Base-by-base conservation (phyloP, 2,329 filamentous ascomycete species). In the Fusarium citri region DNA sequence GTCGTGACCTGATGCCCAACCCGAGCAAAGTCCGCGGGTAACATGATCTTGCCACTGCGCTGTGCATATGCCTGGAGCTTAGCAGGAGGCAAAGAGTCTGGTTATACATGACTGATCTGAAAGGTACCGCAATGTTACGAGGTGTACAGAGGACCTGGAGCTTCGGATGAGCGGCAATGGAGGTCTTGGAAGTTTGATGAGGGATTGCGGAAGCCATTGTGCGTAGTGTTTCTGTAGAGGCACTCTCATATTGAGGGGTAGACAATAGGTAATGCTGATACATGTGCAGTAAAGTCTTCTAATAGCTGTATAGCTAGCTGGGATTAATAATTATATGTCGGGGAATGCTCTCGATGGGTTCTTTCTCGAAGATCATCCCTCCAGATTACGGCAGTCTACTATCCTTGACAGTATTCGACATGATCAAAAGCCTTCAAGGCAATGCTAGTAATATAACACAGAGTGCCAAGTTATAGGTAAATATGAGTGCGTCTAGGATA, bases 21-120 rank as follows among this genome's bases (percentile, higher is more conserved):
- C 55, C 42, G 47, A 43, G 16, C 11, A 34, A 41, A 40, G 11
- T 45, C 54, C 42, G 48, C 20, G 25, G 53, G 47, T 53, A 65
- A 50, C 42, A 65, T 65, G 60, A 51, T 30, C 40, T 30, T 65
- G 41, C 60, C 46, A 47, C 34, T 34, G 26, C 26, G 23, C 15
- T 59, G 46, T 47, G 42, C 41, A 23, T 46, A 31, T 58, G 31
- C 16, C 23, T 28, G 18, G 54, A 47, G 8, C n/a, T 20, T 14
- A n/a, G 30, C 10, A 25, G 30, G 8, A 23, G 30, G 30, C 22
- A 41, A 14, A 7, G 11, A n/a, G 25, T 5, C 49, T 25, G 31
- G 48, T 50, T 25, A 26, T 25, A 25, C 31, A 37, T n/a, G 22
- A 20, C 49, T 42, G 9, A 18, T 20, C 20, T n/a, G 30, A 9